Evolutionary conservation across 495 filamentous ascomycete species (phyloP), one percentile per base, ranked within the genome.

Genomic region (Neurospora sp.): DNA sequence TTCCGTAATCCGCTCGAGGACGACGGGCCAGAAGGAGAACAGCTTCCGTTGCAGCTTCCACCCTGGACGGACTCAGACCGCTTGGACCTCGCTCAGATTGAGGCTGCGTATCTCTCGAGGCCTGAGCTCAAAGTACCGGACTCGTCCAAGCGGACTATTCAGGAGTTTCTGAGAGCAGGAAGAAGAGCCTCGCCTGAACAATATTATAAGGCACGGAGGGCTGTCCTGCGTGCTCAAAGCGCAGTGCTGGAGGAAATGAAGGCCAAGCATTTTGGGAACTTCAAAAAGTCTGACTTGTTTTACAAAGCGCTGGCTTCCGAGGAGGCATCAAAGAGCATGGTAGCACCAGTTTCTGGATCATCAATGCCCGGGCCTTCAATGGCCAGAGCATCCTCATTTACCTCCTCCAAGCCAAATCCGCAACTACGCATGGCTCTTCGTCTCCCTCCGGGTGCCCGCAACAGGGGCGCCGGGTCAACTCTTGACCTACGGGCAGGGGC

Each of bases 1-100:
- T 91, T 98, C 77, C 90, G 96, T n/a, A 97, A 96, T 78, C 96
- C 96, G 6, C 83, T 99, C 4, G 96, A 98, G 79, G 94, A 94
- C 75, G 96, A 98, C 76, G 83, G 86, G 1, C 88, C 87, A 9
- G 89, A 91, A 68, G 91, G 94, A 39, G 85, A 89, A 44, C 83
- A 88, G 44, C 81, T 89, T 0, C 86, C 91, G 5, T 82, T 88
- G 22, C 87, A 88, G n/a, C 81, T 88, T 41, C 81, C 84, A 1
- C 86, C 87, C 37, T 98, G 95, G 95, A 92, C 89, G 10, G 87
- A 94, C 17, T 90, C 93, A 5, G 95, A 98, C 79, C 87, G 94
- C 59, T 90, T 88, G 41, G 96, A 98, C 76, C 85, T 99, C 73
- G 90, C 89, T 9, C 91, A 97, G 73, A 96, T 99, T 65, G 92